phyloP scores from a whole-genome alignment of 352 stramenopile genomes.

The Globisporangium abappressorium region DNA sequence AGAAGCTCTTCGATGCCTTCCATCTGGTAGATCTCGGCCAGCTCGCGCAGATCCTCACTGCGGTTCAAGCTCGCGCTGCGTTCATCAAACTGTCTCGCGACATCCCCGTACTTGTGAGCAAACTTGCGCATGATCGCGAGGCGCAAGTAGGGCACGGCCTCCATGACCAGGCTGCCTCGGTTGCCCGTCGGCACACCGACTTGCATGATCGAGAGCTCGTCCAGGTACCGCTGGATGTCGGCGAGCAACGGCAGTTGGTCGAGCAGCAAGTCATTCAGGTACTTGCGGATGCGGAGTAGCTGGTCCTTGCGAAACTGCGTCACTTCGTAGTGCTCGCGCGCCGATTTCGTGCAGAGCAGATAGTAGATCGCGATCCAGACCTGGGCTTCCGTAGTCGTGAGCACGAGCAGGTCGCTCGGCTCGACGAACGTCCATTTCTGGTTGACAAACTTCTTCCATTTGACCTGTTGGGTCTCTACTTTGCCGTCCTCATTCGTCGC shows the following conservation, averaged over 20 bases:
- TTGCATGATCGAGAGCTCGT: constrained; percentile 93
- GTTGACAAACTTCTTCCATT: constrained; percentile 92
- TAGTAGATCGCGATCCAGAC: constrained; percentile 95
- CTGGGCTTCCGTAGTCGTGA: constrained; percentile 94
- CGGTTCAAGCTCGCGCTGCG: constrained; percentile 41
- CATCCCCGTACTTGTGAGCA: constrained; percentile 26
- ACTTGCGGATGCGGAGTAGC: constrained; percentile 92
- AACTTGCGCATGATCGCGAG: constrained; percentile 50
- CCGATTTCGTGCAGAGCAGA: constrained; percentile 89
- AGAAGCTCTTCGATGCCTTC: constrained; percentile 77
- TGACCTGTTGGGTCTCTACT: constrained; percentile 23
- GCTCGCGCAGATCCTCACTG: constrained; percentile 54
- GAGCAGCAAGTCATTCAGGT: constrained; percentile 92
- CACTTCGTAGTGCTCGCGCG: constrained; percentile 92
- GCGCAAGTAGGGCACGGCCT: constrained; percentile 69
- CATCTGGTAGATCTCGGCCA: constrained; percentile 80
- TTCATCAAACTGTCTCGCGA: constrained; percentile 51
- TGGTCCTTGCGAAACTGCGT: constrained; percentile 93
- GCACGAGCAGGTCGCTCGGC: constrained; percentile 84
- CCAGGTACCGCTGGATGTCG: constrained; percentile 93
- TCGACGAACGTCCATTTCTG: constrained; percentile 90
- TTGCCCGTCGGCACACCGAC: constrained; percentile 29
- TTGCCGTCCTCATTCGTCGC: not conserved
- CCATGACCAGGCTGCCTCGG: constrained; percentile 70
- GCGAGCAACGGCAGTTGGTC: constrained; percentile 95